Base-by-base conservation (phyloP, 768 basidiomycete species). In the Hemileccinum rubropunctum region DNA sequence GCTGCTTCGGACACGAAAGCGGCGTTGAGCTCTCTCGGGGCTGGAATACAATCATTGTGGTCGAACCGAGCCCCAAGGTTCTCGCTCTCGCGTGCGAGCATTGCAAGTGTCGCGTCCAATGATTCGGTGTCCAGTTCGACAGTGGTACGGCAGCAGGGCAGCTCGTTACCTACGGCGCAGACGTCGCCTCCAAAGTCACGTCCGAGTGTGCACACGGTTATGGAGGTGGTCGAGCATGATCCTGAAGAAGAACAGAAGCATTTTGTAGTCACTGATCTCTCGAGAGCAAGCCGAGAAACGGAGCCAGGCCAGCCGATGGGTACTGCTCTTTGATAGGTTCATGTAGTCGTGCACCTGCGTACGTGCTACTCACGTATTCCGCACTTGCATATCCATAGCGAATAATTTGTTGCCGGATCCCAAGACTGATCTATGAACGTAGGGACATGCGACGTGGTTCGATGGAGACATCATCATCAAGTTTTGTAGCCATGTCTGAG, bases 41-140 rank as follows among this genome's bases (percentile, higher is more conserved):
- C 69, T 9, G 73, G 75, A 37, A 69, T 81, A 49, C 75, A 80
- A 13, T 75, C 78, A 13, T 73, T 81, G 58, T 71, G 78, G 64
- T 64, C 75, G 32, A 69, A 49, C 45, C 67, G 75, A 12, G 57
- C 73, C 7, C 57, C 72, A 2, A 67, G 75, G 42, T 67, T 76
- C 53, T 71, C 76, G 14, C 52, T 69, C 27, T 62, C 70, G 11
- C 68, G 66, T 42, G 47, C 49, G 34, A 66, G 68, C 36, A 18
- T 61, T n/a, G 52, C 47, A 20, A 66, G 68, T 33, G 44, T 55
- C 37, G 51, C 30, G 26, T 52, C 68, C 42, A 58, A 51, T n/a
- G 66, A 66, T 33, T 59, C 62, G 8, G 41, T 26, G 13, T 36
- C 60, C 26, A 53, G 57, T 17, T 41, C 57, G 9, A 53, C 57